Base-by-base conservation (phyloP, 2,329 filamentous ascomycete species). In the Onygenales sp. region DNA sequence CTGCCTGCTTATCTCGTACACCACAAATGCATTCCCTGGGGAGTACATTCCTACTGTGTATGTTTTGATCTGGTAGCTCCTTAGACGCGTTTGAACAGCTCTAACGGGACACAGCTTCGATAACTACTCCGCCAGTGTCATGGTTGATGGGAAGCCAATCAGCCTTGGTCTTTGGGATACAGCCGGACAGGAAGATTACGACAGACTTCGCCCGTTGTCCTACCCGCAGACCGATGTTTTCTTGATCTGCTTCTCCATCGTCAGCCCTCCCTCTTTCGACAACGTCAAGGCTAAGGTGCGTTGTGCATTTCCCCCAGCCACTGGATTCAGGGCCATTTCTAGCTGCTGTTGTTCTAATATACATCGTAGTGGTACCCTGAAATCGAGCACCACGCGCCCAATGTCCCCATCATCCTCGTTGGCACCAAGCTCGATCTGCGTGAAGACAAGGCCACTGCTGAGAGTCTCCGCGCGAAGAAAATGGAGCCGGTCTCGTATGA, bases 211-310 rank as follows among this genome's bases (percentile, higher is more conserved):
- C 65, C 92, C 92, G 57, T 83, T 98, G 56, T 97, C 92, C 42
- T 98, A 97, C 74, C 93, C 93, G 9, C 92, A 98, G 77, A 97
- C 93, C 56, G 93, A 98, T 66, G 93, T 97, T 48, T 97, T 97
- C 74, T 79, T 97, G 61, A 96, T 97, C 70, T 97, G 92, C 76
- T 97, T 97, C 75, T 96, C 91, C 60, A 94, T 97, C 67, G 91
- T 96, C 74, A 94, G 88, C 83, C 92, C 92, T 48, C 89, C 93
- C 21, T 96, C 92, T 34, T 97, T 96, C 67, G 93, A 97, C 75
- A 98, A 98, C 83, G 92, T 98, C 69, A 93, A 90, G 76, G 91
- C 91, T 57, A 98, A 97, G 86, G 91, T 95, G 77, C 61, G 78
- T 66, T n/a, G 21, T 13, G 34, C 13, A 36, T 42, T 43, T 32